Base-by-base conservation (phyloP, 805 yeast genomes). In the Saccharomyces paradoxus region DNA sequence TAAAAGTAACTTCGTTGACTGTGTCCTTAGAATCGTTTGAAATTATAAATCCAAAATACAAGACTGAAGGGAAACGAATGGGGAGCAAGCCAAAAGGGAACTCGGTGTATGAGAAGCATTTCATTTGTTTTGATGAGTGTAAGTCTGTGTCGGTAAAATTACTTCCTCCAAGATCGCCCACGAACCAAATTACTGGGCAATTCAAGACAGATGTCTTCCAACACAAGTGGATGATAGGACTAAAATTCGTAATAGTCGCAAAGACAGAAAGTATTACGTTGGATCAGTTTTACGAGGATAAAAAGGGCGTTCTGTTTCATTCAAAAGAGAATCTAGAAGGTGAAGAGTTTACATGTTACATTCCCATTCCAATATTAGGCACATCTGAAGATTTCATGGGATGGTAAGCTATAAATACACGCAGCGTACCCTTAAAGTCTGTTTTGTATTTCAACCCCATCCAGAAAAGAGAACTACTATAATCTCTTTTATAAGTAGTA, bases 361-460 rank as follows among this genome's bases (percentile, higher is more conserved):
- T 80, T 5, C 83, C 83, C 1, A 41, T 80, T 1, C 64, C 68
- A 26, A 71, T 80, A 1, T 58, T 78, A 17, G 81, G 83, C 1
- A 66, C 79, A 4, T 70, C 75, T 41, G 70, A 72, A 46, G 77
- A 74, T 56, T 74, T 77, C 56, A 81, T 81, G 41, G 83, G 83
- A 7, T 71, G 79, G 67, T 69, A 70, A 48, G 47, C 13, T 7
- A 37, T 9, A 37, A 7, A 17, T 21, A 3, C 13, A n/a, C 17
- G 12, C 13, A 8, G 13, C 17, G 1, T n/a, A 37, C 24, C 6
- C 24, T 12, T 17, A 37, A 17, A 10, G 17, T 37, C 4, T 12
- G 22, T 37, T 4, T 17, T 17, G 44, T 22, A n/a, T n/a, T n/a
- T n/a, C 10, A 37, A 9, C 13, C 14, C 17, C 8, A 14, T 13